Evolutionary conservation across 2,329 filamentous ascomycete genomes (phyloP).

Genomic region (Phaeosphaeriaceae sp.): DNA sequence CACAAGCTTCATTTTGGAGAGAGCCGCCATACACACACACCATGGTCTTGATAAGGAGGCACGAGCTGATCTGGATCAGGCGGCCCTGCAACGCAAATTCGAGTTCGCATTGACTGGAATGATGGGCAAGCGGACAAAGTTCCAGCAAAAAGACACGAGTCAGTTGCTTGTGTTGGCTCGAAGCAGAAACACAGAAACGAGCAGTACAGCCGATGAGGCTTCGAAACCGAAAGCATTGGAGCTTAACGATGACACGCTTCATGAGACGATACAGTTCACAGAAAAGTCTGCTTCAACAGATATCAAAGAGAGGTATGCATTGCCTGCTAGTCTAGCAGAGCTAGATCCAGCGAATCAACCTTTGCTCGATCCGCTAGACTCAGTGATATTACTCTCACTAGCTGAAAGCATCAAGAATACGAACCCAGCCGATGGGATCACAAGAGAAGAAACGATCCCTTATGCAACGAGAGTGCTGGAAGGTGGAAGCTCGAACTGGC

Average conservation of each 20-base stretch:
- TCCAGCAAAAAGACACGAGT: conserved; percentile 78
- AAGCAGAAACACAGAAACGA: conserved; percentile 58
- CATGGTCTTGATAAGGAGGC: conserved; percentile 82
- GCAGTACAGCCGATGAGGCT: conserved; percentile 21
- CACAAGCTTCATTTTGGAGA: conserved; percentile 78
- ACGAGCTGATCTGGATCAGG: conserved; percentile 70
- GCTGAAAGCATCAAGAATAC: conserved; percentile 92
- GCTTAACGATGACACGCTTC: conserved; percentile 89
- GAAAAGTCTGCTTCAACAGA: conserved; percentile 56
- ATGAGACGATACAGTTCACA: conserved; percentile 85
- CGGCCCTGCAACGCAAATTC: conserved; percentile 71
- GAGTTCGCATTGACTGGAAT: conserved; percentile 84
- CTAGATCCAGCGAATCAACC: conserved; percentile 83
- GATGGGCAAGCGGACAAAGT: conserved; percentile 83
- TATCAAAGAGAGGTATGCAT: conserved; percentile 53
- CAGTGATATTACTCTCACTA: conserved; percentile 78
- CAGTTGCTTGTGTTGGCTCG: conserved; percentile 91
- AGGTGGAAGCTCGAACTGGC: conserved; percentile 94
- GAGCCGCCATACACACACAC: conserved; percentile 81
- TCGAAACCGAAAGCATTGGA: conserved; percentile 71
- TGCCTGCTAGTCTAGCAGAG: conserved; percentile 68
- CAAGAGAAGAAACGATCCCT: conserved; percentile 89
- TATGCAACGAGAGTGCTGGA: conserved; percentile 88
- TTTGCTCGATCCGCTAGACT: conserved; percentile 80
- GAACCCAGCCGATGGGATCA: conserved; percentile 81